Percentiles rank a stretch among this genome's conserved stretches.
Conservation (phyloP, 495 filamentous ascomycete species). For the Penicillium nucicola region DNA sequence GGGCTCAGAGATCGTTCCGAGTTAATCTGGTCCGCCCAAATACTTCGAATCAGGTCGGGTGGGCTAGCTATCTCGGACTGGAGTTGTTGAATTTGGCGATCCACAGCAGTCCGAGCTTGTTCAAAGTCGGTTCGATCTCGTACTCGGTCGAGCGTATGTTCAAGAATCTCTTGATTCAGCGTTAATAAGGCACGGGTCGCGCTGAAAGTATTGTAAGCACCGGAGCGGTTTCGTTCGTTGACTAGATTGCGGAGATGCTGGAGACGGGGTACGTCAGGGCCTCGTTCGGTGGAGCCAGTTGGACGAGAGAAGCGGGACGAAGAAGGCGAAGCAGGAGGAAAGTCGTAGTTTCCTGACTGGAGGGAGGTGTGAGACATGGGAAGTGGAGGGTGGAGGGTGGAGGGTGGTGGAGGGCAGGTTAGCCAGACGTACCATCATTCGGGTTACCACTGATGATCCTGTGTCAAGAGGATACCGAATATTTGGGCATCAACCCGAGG, state of each 20-base stretch:
- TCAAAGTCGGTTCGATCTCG: slow-evolving; percentile 23
- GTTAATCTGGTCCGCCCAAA: slow-evolving; percentile 3
- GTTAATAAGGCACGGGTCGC: slow-evolving; percentile 37
- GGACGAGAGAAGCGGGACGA: slow-evolving; percentile 33
- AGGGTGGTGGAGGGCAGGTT: not conserved
- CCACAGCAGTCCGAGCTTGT: slow-evolving; percentile 22
- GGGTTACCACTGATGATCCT: not conserved
- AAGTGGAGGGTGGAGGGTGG: not conserved
- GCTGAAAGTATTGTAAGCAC: slow-evolving; percentile 40
- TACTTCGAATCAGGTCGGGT: slow-evolving; percentile 12
- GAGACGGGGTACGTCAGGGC: slow-evolving; percentile 18
- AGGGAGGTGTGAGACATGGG: slow-evolving; percentile 2
- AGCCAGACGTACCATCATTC: slow-evolving; percentile 6
- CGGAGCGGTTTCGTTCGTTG: slow-evolving; percentile 36
- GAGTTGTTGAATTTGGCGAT: slow-evolving; percentile 25
- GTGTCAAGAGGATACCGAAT: not conserved
- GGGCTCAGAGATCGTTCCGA: slow-evolving; percentile 2
- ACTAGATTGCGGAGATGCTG: slow-evolving; percentile 42
- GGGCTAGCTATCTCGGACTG: slow-evolving; percentile 9
- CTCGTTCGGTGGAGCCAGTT: slow-evolving; percentile 14
- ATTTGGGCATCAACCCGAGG: not conserved
- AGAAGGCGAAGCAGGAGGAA: slow-evolving; percentile 50
- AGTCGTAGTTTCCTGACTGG: slow-evolving; percentile 60
- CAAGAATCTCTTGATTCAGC: slow-evolving; percentile 37
- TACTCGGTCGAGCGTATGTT: slow-evolving; percentile 20